Evolutionary conservation across 805 yeast genomes (phyloP).

Genomic region (Zygotorulaspora danielsina): DNA sequence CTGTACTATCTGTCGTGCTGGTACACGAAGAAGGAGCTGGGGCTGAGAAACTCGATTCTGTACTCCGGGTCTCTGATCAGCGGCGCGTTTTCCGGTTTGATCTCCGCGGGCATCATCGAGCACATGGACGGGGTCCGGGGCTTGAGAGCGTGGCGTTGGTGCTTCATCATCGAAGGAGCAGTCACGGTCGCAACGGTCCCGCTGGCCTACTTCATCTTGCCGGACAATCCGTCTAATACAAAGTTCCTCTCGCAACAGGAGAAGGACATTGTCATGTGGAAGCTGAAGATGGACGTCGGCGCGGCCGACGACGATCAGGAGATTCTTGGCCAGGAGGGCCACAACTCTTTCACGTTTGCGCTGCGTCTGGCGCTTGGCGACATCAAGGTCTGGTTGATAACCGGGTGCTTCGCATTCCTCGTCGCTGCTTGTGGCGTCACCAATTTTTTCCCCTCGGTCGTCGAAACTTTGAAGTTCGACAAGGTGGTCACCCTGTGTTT

Average conservation of each 20-base stretch:
- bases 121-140: conserved; percentile 41
- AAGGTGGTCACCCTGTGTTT: conserved; percentile 49
- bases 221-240: conserved; percentile 51
- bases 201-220: conserved; percentile 45
- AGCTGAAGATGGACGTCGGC: conserved; percentile 27
- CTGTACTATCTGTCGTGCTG: conserved; percentile 50
- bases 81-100: conserved; percentile 53
- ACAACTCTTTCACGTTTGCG: conserved; percentile 36
- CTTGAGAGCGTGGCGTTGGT: conserved; percentile 50
- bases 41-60: conserved; percentile 47
- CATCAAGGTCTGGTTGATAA: conserved; percentile 45
- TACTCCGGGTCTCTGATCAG: conserved; percentile 48
- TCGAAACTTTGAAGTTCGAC: conserved; percentile 49
- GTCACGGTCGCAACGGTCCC: conserved; percentile 46
- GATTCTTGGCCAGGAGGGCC: conserved; percentile 10
- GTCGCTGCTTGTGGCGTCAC: conserved; percentile 61
- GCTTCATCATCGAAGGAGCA: conserved; percentile 53
- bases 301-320: conserved; percentile 27
- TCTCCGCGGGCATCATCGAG: conserved; percentile 50
- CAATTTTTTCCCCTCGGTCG: conserved; percentile 59
- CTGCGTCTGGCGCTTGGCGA: conserved; percentile 39
- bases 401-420: conserved; percentile 41
- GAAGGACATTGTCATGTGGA: conserved; percentile 36
- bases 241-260: conserved; percentile 44
- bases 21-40: conserved; percentile 49